phyloP scores from a whole-genome alignment of 1,284 basidiomycete species.

The Cryptococcus wingfieldii region DNA sequence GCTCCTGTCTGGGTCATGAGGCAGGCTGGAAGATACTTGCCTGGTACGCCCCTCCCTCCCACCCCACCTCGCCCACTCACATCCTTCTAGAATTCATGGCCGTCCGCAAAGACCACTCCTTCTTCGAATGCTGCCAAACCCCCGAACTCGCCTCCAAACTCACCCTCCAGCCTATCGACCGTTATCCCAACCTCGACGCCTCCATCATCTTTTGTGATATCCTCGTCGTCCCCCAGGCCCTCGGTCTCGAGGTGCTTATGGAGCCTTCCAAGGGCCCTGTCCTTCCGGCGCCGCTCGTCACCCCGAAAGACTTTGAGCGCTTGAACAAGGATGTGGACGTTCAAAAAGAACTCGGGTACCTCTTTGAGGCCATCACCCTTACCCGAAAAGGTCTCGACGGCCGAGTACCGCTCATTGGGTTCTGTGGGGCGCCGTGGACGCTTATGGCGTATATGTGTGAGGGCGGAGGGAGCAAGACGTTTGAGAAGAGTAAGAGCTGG shows the following conservation, averaged over 20 bases:
- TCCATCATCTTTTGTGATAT: constrained; percentile 97
- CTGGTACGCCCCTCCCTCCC: constrained; percentile 56
- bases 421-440: constrained; percentile 94
- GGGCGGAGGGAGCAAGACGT: constrained; percentile 82
- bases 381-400: constrained; percentile 74
- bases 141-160: constrained; percentile 78
- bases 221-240: constrained; percentile 89
- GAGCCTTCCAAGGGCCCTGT: constrained; percentile 69
- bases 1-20: constrained; percentile 99
- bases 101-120: constrained; percentile 75
- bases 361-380: constrained; percentile 80
- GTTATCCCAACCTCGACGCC: constrained; percentile 80
- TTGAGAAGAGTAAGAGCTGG: constrained; percentile 87
- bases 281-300: constrained; percentile 76
- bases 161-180: constrained; percentile 84
- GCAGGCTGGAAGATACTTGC: constrained; percentile 92
- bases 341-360: constrained; percentile 76
- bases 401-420: constrained; percentile 88
- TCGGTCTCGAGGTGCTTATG: constrained; percentile 93
- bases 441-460: constrained; percentile 96
- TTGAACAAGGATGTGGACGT: constrained; percentile 67
- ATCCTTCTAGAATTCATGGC: constrained; percentile 70
- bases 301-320: constrained; percentile 65
- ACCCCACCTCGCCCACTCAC: background rate
- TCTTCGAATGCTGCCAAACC: constrained; percentile 88